phyloP scores from a whole-genome alignment of 768 basidiomycete genomes.

The Trametes villosa region DNA sequence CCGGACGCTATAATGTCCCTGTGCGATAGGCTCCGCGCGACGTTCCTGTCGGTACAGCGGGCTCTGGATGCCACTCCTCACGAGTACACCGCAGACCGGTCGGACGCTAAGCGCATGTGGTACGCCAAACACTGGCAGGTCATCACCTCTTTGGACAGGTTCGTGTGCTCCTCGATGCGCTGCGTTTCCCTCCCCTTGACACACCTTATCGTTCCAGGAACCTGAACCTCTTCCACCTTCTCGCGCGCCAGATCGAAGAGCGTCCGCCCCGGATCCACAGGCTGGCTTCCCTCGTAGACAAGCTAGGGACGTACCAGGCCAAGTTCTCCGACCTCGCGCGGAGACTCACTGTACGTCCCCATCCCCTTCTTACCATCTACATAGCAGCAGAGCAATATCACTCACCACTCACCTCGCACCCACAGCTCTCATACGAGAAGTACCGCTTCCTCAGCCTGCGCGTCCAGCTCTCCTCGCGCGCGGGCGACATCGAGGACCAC shows the following conservation, averaged over 20 bases:
- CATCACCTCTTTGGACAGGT: slow-evolving; percentile 25
- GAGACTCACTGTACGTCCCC: slow-evolving; percentile 18
- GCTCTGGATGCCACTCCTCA: slow-evolving; percentile 25
- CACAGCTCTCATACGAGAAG: slow-evolving; percentile 25
- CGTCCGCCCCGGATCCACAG: slow-evolving; percentile 27
- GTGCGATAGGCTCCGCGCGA: slow-evolving; percentile 15
- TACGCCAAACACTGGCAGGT: slow-evolving; percentile 24
- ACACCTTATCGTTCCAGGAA: slow-evolving; percentile 9
- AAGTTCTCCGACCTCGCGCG: slow-evolving; percentile 29
- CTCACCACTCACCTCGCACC: background rate
- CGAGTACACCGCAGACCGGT: slow-evolving; percentile 6
- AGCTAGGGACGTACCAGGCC: slow-evolving; percentile 22
- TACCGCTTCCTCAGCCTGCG: slow-evolving; percentile 18
- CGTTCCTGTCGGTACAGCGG: slow-evolving; percentile 12
- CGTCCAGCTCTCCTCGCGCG: slow-evolving; percentile 10
- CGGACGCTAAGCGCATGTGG: slow-evolving; percentile 22
- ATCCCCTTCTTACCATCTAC: background rate
- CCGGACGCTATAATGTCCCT: slow-evolving; percentile 19
- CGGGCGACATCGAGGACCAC: slow-evolving; percentile 9
- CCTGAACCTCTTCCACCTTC: slow-evolving; percentile 22
- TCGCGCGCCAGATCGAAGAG: slow-evolving; percentile 20
- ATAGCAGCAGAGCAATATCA: no score
- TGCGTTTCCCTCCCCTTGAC: background rate
- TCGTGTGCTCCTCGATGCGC: background rate
- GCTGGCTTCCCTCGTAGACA: slow-evolving; percentile 22